Conservation (phyloP, 2,329 filamentous ascomycete species). For the Aspergillus tamarii region DNA sequence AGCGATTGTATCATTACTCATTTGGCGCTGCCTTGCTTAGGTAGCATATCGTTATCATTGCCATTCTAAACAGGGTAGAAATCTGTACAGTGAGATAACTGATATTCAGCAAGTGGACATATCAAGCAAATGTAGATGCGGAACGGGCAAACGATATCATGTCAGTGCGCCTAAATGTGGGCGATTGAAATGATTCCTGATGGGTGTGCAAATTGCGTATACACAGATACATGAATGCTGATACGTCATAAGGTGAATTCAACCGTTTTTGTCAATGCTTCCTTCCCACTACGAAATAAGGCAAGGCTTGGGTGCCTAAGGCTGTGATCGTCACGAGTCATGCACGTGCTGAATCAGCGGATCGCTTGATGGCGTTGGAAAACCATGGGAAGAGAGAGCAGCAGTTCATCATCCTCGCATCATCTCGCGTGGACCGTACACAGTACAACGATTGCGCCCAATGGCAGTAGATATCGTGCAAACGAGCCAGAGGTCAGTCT, state of each 20-base stretch:
- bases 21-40: not conserved
- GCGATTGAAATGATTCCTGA: too few relatives aligned
- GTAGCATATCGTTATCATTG: not conserved
- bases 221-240: too few relatives aligned
- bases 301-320: not conserved
- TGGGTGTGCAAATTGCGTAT: too few relatives aligned
- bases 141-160: too few relatives aligned
- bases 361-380: not conserved
- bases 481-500: not conserved
- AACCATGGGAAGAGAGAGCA: not conserved
- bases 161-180: too few relatives aligned
- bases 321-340: not conserved
- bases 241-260: not conserved
- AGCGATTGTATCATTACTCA: constrained; percentile 7
- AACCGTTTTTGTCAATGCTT: too few relatives aligned
- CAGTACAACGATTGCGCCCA: not conserved
- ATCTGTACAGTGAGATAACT: not conserved
- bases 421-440: not conserved
- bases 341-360: not conserved
- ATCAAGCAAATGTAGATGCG: not conserved
- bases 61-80: not conserved
- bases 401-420: not conserved
- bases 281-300: not conserved
- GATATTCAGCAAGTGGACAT: not conserved
- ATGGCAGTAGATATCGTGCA: not conserved